Evolutionary conservation across 768 basidiomycete genomes (phyloP), one percentile per base, ranked within the genome.

Genomic region (Hortiboletus campestris): DNA sequence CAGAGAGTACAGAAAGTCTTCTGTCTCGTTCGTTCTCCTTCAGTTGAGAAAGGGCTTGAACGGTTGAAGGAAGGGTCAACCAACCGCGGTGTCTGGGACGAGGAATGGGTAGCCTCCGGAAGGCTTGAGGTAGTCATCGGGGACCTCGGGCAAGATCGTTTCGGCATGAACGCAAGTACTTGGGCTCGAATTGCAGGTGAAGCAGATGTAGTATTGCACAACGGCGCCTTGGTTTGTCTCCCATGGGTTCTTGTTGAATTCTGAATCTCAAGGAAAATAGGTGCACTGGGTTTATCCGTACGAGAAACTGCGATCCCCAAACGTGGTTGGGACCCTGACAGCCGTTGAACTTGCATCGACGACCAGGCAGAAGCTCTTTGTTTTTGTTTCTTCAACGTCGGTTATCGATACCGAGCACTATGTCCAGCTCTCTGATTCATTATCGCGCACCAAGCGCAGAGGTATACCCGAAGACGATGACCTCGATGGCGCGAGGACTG

Each of bases 241-340:
- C 55, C n/a, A 29, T 38, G 35, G 2, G 31, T 48, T 32, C 25
- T 29, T 17, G 19, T 45, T 14, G n/a, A 6, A 8, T 4, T 7
- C 17, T 22, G 42, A 16, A 34, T 32, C 35, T 55, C 39, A 63
- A n/a, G 51, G 42, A 3, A 20, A 34, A 25, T 16, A 94, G 92
- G 93, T 98, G 14, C 97, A 99, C 67, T 99, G 97, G 97, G 92
- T 99, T 3, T 99, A 97, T 71, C 94, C 94, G 0, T 99, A 99
- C 73, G 88, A 95, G 68, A 93, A 86, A 69, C 80, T 99, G 12
- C 89, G 95, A 8, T 80, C 87, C 0, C 83, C 95, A 14, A 99
- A 99, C 71, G 97, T 98, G n/a, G 66, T 95, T 12, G 88, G 89
- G 0, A 99, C 97, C 7, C 67, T 99, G 53, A 88, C 89, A 2